Percentiles rank a stretch among this genome's conserved stretches.
Evolutionary conservation across 2,329 filamentous ascomycete genomes (phyloP).

Genomic region (Calycina marina): DNA sequence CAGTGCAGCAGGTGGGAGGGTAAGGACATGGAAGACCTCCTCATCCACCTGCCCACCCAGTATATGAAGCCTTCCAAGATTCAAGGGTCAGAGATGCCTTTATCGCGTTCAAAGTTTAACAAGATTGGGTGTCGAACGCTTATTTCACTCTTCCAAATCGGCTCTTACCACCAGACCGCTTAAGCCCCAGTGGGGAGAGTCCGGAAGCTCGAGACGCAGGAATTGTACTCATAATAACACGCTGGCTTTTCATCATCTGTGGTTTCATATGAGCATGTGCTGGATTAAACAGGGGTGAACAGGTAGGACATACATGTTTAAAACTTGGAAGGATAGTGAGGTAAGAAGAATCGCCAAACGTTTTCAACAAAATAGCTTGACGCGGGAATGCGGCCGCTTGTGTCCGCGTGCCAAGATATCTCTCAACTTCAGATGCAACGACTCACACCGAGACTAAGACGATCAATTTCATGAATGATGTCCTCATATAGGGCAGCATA

Average conservation of each 20-base stretch:
- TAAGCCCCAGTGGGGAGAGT: conserved; percentile 85
- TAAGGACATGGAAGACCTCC: too few species aligned
- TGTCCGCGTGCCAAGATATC: too few species aligned
- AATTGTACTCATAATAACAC: conserved; percentile 81
- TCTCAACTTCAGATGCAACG: too few species aligned
- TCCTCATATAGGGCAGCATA: too few species aligned
- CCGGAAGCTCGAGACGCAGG: conserved; percentile 47
- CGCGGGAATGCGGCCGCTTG: too few species aligned
- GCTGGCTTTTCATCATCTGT: conserved; percentile 99
- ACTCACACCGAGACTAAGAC: too few species aligned
- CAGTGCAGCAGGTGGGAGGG: too few species aligned
- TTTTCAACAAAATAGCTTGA: too few species aligned
- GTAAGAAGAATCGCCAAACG: too few species aligned
- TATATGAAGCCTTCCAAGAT: conserved; percentile 39
- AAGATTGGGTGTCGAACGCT: conserved; percentile 98
- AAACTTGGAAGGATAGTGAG: conserved; percentile 98
- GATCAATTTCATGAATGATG: too few species aligned
- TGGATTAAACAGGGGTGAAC: conserved; percentile 3
- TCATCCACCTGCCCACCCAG: neutral
- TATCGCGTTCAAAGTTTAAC: conserved; percentile 88
- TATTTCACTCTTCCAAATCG: conserved; percentile 71
- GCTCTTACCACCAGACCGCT: conserved; percentile 63
- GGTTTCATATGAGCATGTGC: conserved; percentile 13
- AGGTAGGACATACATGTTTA: conserved; percentile 62
- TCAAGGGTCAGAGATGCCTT: conserved; percentile 82